These are phyloP conservation scores for Phaeophleospora eucalypticola DNA, from an alignment of 2,329 filamentous ascomycete genomes.

Conservation along the genomic window DNA sequence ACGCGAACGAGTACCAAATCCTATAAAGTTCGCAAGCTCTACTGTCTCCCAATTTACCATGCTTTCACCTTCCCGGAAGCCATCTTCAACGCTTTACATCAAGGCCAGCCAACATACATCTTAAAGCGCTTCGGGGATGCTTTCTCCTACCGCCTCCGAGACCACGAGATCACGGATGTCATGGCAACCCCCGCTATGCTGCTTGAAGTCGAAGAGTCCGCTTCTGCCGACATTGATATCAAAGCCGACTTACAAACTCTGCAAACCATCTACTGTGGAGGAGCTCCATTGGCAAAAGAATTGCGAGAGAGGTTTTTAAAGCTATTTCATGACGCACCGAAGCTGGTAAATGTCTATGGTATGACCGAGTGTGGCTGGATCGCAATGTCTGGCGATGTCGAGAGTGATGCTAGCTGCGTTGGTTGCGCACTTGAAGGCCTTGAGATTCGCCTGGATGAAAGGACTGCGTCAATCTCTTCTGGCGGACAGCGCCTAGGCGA, in stretches of 20 bases:
- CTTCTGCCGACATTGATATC: neutral
- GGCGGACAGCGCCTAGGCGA: neutral
- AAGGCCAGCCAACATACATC: neutral
- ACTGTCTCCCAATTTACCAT: constrained; percentile 2
- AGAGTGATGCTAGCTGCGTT: neutral
- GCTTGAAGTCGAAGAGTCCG: neutral
- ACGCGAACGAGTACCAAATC: neutral
- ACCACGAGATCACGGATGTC: constrained; percentile 1
- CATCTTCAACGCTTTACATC: neutral
- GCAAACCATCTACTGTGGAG: neutral
- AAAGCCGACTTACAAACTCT: constrained; percentile 1
- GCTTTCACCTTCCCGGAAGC: constrained; percentile 4
- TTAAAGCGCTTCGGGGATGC: constrained; percentile 2
- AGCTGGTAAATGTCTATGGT: neutral
- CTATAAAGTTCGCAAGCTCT: constrained; percentile 1
- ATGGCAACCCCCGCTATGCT: constrained; percentile 1
- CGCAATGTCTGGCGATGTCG: neutral
- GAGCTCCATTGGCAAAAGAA: neutral
- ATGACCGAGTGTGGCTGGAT: constrained; percentile 3
- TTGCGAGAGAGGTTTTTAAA: neutral
- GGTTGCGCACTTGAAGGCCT: neutral
- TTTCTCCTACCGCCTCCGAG: neutral
- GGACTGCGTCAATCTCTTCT: neutral
- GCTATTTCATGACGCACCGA: constrained; percentile 1
- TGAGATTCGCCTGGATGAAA: neutral